phyloP scores from a whole-genome alignment of 345 rosid genomes.

The Euphorbia lathyris region DNA sequence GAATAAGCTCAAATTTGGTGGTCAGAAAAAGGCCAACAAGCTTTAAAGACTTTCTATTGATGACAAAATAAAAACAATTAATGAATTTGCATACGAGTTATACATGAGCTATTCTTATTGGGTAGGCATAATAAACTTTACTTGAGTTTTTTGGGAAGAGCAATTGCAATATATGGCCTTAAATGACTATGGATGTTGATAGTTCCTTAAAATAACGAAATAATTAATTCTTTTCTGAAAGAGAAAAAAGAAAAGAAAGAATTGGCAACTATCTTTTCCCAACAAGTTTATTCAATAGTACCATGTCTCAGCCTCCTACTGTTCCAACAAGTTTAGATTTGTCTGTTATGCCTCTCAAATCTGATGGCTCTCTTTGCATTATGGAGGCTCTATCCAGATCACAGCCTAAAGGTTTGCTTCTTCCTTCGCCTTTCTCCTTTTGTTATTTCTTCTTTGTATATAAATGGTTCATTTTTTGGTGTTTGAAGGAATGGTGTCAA shows the following conservation, averaged over 20 bases:
- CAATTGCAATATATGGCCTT: constrained; percentile 15
- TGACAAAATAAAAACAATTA: constrained; percentile 1
- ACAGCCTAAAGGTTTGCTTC: constrained; percentile 47
- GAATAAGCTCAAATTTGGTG: constrained; percentile 10
- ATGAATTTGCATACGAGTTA: constrained; percentile 11
- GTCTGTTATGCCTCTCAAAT: constrained; percentile 74
- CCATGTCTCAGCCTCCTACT: too few relatives aligned
- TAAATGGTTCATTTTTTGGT: too few relatives aligned
- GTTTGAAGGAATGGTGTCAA: too few relatives aligned
- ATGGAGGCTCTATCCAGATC: constrained; percentile 55
- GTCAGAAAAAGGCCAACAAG: constrained; percentile 28
- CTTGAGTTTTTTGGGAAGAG: constrained; percentile 15
- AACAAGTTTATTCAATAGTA: too few relatives aligned
- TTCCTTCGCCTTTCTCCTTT: neutral
- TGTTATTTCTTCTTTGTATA: neutral
- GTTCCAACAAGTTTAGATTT: too few relatives aligned
- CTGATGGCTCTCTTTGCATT: constrained; percentile 80
- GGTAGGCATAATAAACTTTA: constrained; percentile 10
- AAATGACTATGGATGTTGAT: constrained; percentile 19
- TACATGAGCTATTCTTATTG: constrained; percentile 13
- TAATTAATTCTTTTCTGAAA: neutral
- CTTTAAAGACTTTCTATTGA: constrained; percentile 13
- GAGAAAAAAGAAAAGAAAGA: neutral
- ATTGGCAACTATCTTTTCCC: constrained; percentile 8
- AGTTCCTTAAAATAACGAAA: constrained; percentile 11